A percentile compares a stretch with the other conserved stretches of the same genome.
Conservation (phyloP, 257 asterid species). For the Fraxinus anomala region DNA sequence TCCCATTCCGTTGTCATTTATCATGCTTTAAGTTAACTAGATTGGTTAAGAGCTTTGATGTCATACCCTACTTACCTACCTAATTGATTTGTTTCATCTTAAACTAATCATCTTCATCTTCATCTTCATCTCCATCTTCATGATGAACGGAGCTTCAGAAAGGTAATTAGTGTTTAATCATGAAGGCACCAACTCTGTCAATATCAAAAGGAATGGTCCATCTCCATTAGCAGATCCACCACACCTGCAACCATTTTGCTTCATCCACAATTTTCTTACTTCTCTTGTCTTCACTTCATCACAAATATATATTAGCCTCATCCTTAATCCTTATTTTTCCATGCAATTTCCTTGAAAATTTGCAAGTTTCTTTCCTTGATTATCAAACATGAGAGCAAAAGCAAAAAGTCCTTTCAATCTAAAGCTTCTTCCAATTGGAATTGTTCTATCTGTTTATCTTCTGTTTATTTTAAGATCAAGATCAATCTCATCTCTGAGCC, state of each 20-base stretch:
- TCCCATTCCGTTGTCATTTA: too few relatives aligned
- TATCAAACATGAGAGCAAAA: conserved; percentile 61
- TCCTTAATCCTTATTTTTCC: conserved; percentile 34
- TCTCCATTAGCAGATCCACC: conserved; percentile 46
- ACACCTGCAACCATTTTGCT: conserved; percentile 70
- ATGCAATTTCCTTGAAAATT: neutral
- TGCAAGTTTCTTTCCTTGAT: neutral
- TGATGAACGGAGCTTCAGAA: neutral
- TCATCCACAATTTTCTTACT: conserved; percentile 54
- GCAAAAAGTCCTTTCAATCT: conserved; percentile 43
- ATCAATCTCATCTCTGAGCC: conserved; percentile 29
- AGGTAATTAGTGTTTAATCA: neutral
- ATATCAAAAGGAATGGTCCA: conserved; percentile 15
- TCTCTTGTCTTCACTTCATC: conserved; percentile 48
- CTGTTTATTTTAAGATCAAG: conserved; percentile 48
- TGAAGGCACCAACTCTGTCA: neutral
- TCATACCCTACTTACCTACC: neutral
- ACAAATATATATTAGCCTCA: conserved; percentile 27
- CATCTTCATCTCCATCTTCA: too few relatives aligned
- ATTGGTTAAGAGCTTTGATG: too few relatives aligned
- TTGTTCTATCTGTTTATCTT: conserved; percentile 29
- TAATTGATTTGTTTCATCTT: neutral
- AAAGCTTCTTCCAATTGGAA: conserved; percentile 44
- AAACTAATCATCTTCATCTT: too few relatives aligned
- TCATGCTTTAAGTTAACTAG: too few relatives aligned